Conservation (phyloP, 208 protist species). For the Crithidia mellificae region DNA sequence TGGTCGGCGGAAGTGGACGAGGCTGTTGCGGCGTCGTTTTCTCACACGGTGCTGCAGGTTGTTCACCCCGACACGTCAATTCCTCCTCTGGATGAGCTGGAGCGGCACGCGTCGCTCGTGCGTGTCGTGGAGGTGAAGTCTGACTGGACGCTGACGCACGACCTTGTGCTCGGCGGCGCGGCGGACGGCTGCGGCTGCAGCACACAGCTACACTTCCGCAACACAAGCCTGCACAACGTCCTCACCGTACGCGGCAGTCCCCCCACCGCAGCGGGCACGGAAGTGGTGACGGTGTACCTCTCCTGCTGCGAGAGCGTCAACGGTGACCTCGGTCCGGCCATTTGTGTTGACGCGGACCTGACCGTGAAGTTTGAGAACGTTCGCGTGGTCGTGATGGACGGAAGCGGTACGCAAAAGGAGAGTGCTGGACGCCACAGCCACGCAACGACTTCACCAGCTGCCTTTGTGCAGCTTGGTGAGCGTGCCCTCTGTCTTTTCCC, state of each 20-base stretch:
- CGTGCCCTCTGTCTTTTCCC: constrained; percentile 31
- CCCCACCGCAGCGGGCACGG: neutral
- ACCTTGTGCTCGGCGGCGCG: constrained; percentile 24
- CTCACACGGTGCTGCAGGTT: constrained; percentile 6
- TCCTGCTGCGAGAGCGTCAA: constrained; percentile 16
- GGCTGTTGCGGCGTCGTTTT: neutral
- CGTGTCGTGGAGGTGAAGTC: constrained; percentile 21
- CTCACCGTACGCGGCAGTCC: constrained; percentile 23
- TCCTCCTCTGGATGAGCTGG: neutral
- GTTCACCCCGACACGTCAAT: neutral
- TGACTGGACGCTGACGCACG: constrained; percentile 22
- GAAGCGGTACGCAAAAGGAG: too few species aligned
- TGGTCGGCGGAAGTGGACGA: neutral
- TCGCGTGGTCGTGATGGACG: constrained; percentile 6
- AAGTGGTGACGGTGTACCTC: constrained; percentile 4
- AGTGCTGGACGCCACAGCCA: neutral
- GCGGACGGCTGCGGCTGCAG: neutral
- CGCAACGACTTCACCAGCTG: neutral
- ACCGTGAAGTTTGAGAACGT: constrained; percentile 34
- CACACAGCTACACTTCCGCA: constrained; percentile 28
- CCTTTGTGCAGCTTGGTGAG: constrained; percentile 26
- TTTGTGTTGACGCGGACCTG: constrained; percentile 26
- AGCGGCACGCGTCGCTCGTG: constrained; percentile 16
- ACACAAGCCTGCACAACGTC: constrained; percentile 18
- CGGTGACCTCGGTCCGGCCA: constrained; percentile 24